Conservation (phyloP, 345 rosid species). For the Eucalyptus microcorys region DNA sequence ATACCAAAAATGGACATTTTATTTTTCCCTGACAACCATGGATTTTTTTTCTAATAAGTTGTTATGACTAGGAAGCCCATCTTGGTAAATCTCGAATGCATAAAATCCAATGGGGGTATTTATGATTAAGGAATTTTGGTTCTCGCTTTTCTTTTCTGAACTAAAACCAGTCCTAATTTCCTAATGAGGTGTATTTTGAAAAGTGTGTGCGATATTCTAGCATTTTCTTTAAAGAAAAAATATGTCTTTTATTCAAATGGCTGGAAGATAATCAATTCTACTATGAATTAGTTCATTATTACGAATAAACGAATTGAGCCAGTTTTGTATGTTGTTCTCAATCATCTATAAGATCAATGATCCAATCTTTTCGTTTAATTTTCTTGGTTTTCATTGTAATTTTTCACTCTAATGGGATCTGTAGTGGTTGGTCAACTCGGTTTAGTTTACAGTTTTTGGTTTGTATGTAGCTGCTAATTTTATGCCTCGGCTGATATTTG, state of each 20-base stretch:
- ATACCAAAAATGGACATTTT: neutral
- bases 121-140: neutral
- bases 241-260: neutral
- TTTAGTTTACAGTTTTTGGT: neutral
- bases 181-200: neutral
- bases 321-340: neutral
- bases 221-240: neutral
- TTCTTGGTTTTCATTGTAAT: neutral
- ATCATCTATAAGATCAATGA: neutral
- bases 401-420: neutral
- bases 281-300: neutral
- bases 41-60: neutral
- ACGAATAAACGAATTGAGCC: neutral
- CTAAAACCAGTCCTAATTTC: neutral
- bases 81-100: neutral
- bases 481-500: neutral
- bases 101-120: neutral
- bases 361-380: neutral
- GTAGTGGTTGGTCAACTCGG: neutral
- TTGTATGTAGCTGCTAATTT: neutral
- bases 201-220: neutral
- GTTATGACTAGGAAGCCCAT: neutral
- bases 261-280: neutral
- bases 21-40: neutral
- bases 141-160: neutral